These are phyloP conservation scores for Gamarada debralockiae DNA, from an alignment of 495 filamentous ascomycete genomes.

Conservation along the genomic window DNA sequence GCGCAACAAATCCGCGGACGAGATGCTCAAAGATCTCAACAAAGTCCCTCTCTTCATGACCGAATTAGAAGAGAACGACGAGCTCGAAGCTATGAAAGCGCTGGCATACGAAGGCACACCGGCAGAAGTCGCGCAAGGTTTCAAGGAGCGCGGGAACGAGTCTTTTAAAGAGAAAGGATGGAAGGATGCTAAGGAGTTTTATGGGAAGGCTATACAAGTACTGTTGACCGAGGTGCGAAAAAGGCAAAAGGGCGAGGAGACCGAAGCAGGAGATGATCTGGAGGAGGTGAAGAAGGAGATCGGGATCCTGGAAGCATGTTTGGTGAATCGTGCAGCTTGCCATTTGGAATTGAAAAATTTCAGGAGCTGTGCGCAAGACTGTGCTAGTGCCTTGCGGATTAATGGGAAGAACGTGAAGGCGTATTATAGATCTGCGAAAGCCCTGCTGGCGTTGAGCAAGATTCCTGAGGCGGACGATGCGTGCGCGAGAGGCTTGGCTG, in stretches of 20 bases:
- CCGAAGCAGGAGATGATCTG: constrained; percentile 29
- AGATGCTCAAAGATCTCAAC: constrained; percentile 72
- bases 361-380: constrained; percentile 76
- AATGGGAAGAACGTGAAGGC: constrained; percentile 82
- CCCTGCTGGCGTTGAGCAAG: constrained; percentile 69
- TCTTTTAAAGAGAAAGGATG: constrained; percentile 69
- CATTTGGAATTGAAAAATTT: constrained; percentile 74
- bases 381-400: constrained; percentile 71
- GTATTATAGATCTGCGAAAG: constrained; percentile 75
- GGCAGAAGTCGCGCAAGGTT: constrained; percentile 71
- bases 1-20: constrained; percentile 60
- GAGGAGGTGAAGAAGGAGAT: constrained; percentile 51
- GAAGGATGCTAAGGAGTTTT: constrained; percentile 86
- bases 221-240: constrained; percentile 54
- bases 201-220: constrained; percentile 73
- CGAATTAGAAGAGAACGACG: constrained; percentile 74
- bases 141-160: constrained; percentile 89
- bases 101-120: constrained; percentile 90
- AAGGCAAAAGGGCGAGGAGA: constrained; percentile 25
- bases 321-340: constrained; percentile 83
- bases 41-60: constrained; percentile 94
- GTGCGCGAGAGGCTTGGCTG: constrained; percentile 59
- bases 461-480: constrained; percentile 74
- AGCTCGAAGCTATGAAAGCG: constrained; percentile 82
- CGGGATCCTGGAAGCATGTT: constrained; percentile 66